phyloP scores from a whole-genome alignment of 441 rosid species.

The Biscutella laevigata region DNA sequence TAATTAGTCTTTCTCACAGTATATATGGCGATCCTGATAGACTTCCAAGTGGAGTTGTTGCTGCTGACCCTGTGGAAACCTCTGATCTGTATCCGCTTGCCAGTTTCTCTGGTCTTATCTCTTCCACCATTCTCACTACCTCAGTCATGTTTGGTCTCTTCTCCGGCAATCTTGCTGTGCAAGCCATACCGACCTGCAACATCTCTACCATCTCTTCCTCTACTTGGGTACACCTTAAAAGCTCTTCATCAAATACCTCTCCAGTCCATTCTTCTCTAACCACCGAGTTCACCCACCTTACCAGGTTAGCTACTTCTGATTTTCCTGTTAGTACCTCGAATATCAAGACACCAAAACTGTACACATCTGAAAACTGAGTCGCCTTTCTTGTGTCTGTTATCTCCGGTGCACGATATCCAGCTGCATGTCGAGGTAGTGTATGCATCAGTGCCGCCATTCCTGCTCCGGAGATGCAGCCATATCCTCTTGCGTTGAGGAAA shows the following conservation, averaged over 20 bases:
- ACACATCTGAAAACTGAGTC: slow-evolving; percentile 63
- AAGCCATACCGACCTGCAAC: slow-evolving; percentile 79
- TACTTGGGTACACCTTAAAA: slow-evolving; percentile 66
- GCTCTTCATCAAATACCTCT: slow-evolving; percentile 82
- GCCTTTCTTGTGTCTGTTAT: slow-evolving; percentile 63
- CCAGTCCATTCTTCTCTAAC: slow-evolving; percentile 98
- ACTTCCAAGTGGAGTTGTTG: slow-evolving; percentile 34
- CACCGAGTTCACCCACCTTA: slow-evolving; percentile 85
- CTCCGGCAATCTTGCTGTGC: slow-evolving; percentile 63
- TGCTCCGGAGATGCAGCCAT: slow-evolving; percentile 56
- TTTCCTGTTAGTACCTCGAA: slow-evolving; percentile 87
- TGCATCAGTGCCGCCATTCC: slow-evolving; percentile 69
- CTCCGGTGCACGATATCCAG: slow-evolving; percentile 85
- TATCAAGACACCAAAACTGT: slow-evolving; percentile 70
- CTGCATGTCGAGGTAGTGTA: slow-evolving; percentile 44
- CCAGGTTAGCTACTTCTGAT: slow-evolving; percentile 62
- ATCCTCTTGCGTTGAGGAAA: slow-evolving; percentile 51
- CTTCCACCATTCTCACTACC: slow-evolving; percentile 65
- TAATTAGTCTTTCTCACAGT: slow-evolving; percentile 10
- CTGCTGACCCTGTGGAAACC: slow-evolving; percentile 41
- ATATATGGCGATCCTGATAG: slow-evolving; percentile 40
- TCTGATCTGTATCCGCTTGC: slow-evolving; percentile 42
- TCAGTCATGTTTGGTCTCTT: slow-evolving; percentile 65
- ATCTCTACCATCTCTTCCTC: slow-evolving; percentile 97
- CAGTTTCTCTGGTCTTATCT: slow-evolving; percentile 37